These are phyloP conservation scores for Cercospora brassicicola DNA, from an alignment of 2,329 filamentous ascomycete genomes.

Conservation along the genomic window DNA sequence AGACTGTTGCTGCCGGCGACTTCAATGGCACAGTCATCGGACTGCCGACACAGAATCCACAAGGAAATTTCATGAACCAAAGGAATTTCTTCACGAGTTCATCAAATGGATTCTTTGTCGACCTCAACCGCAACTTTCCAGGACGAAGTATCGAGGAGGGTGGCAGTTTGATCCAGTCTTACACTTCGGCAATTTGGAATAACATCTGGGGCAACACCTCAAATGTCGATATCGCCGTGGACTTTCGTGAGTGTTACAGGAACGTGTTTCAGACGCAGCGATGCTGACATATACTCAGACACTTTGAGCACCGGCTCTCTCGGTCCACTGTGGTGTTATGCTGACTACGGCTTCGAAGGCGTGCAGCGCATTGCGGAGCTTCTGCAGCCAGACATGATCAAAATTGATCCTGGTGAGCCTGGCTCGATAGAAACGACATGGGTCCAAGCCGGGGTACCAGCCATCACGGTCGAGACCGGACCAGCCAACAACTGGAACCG, in stretches of 20 bases:
- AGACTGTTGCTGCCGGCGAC: conserved; percentile 35
- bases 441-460: conserved; percentile 39
- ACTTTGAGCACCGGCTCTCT: conserved; percentile 42
- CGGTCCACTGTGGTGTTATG: conserved; percentile 44
- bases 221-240: conserved; percentile 44
- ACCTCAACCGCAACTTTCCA: conserved; percentile 62
- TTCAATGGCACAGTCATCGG: conserved; percentile 40
- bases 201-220: conserved; percentile 42
- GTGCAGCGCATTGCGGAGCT: conserved; percentile 44
- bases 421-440: conserved; percentile 45
- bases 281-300: conserved; percentile 24
- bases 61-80: conserved; percentile 44
- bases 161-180: conserved; percentile 22
- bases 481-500: conserved; percentile 43
- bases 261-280: background rate
- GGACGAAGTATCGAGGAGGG: conserved; percentile 44
- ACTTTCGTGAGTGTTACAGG: conserved; percentile 29
- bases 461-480: conserved; percentile 44
- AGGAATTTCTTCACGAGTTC: conserved; percentile 42
- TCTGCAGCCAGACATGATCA: conserved; percentile 43
- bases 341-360: conserved; percentile 41
- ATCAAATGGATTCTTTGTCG: conserved; percentile 57
- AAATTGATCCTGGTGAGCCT: conserved; percentile 43
- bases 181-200: conserved; percentile 43
- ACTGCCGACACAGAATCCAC: conserved; percentile 43